Conservation (phyloP, 164 flowering plant species). For the grape (Vitis vinifera) region ASM3070453v1 NC_081822.1:7877001-7877500, state of each 20-base stretch:
- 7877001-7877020: too few relatives aligned
- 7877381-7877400: slow-evolving; percentile 80
- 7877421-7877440: slow-evolving; percentile 35
- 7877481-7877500: slow-evolving; percentile 77
- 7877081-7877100: neutral
- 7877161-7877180: slow-evolving; percentile 17
- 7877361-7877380: slow-evolving; percentile 78
- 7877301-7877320: slow-evolving; percentile 53
- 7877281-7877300: slow-evolving; percentile 89
- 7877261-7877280: slow-evolving; percentile 66
- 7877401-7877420: slow-evolving; percentile 48
- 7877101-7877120: neutral
- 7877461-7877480: slow-evolving; percentile 58
- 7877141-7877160: slow-evolving; percentile 12
- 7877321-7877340: slow-evolving; percentile 43
- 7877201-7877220: slow-evolving; percentile 64
- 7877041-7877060: too few relatives aligned
- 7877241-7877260: slow-evolving; percentile 47
- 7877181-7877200: slow-evolving; percentile 84
- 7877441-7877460: slow-evolving; percentile 51
- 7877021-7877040: too few relatives aligned
- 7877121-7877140: slow-evolving; percentile 8
- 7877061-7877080: too few relatives aligned
- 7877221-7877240: slow-evolving; percentile 64
- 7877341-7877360: slow-evolving; percentile 88